Conservation (phyloP, 257 asterid species). For the Solanum sparsipilum region DNA sequence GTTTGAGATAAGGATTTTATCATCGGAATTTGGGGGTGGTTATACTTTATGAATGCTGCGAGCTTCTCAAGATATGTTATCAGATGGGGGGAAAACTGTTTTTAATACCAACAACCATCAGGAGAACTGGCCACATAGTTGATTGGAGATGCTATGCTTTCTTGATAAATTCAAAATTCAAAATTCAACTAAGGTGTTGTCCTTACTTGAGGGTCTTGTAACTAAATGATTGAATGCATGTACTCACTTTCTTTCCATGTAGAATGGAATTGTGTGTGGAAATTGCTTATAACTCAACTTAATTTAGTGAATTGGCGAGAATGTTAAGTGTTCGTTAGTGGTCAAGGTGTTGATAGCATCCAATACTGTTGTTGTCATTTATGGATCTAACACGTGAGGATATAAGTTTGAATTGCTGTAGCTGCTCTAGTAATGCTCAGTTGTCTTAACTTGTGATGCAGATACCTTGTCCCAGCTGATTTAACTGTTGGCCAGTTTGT, state of each 20-base stretch:
- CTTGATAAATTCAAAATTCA: not conserved
- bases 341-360: not conserved
- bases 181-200: not conserved
- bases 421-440: not conserved
- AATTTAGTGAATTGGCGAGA: not conserved
- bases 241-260: not conserved
- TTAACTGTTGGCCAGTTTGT: slow-evolving; percentile 74
- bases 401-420: not conserved
- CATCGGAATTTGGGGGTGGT: not conserved
- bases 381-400: not conserved
- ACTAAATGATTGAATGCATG: not conserved
- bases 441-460: slow-evolving; percentile 11
- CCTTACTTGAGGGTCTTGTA: not conserved
- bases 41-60: not conserved
- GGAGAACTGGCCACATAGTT: not conserved
- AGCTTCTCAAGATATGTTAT: not conserved
- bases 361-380: not conserved
- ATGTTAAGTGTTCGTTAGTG: not conserved
- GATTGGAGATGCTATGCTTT: not conserved
- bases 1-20: not conserved
- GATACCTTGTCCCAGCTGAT: slow-evolving; percentile 78
- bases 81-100: not conserved
- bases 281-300: not conserved
- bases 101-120: not conserved
- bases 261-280: not conserved